phyloP scores from a whole-genome alignment of 208 protist genomes.

The Angomonas ambiguus region DNA sequence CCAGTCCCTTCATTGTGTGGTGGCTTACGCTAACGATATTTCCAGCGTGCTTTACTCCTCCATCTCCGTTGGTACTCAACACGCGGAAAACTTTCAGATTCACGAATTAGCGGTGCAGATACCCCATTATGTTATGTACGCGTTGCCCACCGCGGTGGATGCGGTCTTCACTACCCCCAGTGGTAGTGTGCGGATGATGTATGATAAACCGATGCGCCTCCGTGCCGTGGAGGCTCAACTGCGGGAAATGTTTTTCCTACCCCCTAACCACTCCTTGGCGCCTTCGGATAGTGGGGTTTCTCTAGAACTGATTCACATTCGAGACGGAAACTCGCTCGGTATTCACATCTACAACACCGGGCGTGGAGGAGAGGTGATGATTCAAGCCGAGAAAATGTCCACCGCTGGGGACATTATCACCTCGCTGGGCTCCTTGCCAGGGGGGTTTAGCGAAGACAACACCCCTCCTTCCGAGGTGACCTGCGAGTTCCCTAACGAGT shows the following conservation, averaged over 20 bases:
- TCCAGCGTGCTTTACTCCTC: slow-evolving; percentile 56
- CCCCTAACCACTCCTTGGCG: slow-evolving; percentile 21
- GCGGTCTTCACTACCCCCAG: slow-evolving; percentile 20
- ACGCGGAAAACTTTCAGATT: slow-evolving; percentile 69
- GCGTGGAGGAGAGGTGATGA: not conserved
- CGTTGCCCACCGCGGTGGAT: slow-evolving; percentile 6
- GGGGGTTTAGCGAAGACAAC: slow-evolving; percentile 25
- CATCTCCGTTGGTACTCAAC: slow-evolving; percentile 68
- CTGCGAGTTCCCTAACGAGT: slow-evolving; percentile 81
- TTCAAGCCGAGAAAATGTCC: slow-evolving; percentile 78
- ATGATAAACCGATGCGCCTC: slow-evolving; percentile 38
- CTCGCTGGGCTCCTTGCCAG: slow-evolving; percentile 55
- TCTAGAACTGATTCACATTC: slow-evolving; percentile 3
- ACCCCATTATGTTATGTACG: slow-evolving; percentile 87
- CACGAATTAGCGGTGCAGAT: slow-evolving; percentile 74
- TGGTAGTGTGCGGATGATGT: slow-evolving; percentile 41
- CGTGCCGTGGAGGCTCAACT: slow-evolving; percentile 38
- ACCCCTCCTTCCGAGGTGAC: slow-evolving; percentile 17
- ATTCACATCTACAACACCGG: not conserved
- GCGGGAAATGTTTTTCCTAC: slow-evolving; percentile 42
- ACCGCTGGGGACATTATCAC: slow-evolving; percentile 82
- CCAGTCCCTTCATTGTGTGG: slow-evolving; percentile 41
- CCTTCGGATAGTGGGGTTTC: not conserved
- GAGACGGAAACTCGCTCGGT: not conserved
- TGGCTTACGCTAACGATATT: slow-evolving; percentile 56